These are phyloP conservation scores for Nothophytophthora sp. DNA, from an alignment of 352 stramenopile species.

Conservation along the genomic window DNA sequence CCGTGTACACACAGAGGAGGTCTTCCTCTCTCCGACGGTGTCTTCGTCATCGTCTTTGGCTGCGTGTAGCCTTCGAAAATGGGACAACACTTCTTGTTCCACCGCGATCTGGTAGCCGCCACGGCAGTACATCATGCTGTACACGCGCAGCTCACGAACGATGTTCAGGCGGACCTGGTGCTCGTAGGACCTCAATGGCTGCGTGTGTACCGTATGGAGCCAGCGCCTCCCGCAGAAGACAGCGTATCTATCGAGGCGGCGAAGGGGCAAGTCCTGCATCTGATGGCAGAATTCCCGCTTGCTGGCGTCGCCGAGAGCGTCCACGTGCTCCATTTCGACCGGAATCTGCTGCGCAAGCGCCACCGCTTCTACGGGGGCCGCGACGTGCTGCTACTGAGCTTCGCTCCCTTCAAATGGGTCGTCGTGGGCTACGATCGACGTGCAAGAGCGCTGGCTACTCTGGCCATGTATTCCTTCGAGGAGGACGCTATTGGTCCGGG, in stretches of 20 bases:
- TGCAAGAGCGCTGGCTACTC: constrained; percentile 45
- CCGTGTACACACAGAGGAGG: no score
- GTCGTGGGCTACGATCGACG: constrained; percentile 75
- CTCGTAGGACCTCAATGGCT: constrained; percentile 73
- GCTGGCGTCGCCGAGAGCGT: constrained; percentile 72
- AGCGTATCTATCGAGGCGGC: constrained; percentile 5
- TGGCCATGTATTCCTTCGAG: constrained; percentile 82
- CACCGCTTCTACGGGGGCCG: constrained; percentile 70
- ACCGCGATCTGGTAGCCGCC: constrained; percentile 78
- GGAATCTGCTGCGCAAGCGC: constrained; percentile 62
- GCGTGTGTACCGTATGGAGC: constrained; percentile 82
- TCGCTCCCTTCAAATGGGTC: constrained; percentile 78
- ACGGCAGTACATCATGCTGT: constrained; percentile 79
- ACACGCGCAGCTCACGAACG: constrained; percentile 66
- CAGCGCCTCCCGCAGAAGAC: constrained; percentile 25
- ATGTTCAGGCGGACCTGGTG: constrained; percentile 71
- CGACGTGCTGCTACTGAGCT: constrained; percentile 79
- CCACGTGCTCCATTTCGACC: constrained; percentile 74
- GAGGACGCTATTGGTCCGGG: constrained; percentile 82
- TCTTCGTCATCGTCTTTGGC: no score
- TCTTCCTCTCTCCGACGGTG: no score
- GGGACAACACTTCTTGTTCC: constrained; percentile 86
- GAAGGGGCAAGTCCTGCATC: constrained; percentile 72
- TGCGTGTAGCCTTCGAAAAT: no score
- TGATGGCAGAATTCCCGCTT: constrained; percentile 71